Conservation (phyloP, 2,329 filamentous ascomycete genomes). For the Botrytis cinerea region DNA sequence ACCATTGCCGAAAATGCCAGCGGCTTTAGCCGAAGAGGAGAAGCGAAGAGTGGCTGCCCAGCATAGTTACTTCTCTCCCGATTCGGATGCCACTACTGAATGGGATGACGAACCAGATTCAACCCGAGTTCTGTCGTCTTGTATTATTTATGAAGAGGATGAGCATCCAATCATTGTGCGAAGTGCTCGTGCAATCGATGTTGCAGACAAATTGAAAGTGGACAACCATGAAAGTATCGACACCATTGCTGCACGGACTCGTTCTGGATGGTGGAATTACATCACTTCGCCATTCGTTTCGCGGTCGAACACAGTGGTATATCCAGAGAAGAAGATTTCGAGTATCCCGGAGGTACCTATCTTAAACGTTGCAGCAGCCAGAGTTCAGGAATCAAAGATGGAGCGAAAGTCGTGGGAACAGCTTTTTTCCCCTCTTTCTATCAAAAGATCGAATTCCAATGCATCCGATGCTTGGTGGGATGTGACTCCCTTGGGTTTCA, state of each 20-base stretch:
- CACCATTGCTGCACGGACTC: conserved; percentile 45
- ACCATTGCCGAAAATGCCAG: conserved; percentile 60
- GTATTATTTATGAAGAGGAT: conserved; percentile 72
- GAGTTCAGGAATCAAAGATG: conserved; percentile 33
- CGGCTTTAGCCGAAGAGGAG: conserved; percentile 39
- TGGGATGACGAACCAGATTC: conserved; percentile 37
- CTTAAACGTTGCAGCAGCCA: conserved; percentile 41
- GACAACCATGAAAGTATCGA: conserved; percentile 36
- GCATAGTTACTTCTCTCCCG: conserved; percentile 39
- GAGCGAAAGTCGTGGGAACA: conserved; percentile 40
- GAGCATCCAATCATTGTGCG: conserved; percentile 48
- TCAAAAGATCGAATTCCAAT: conserved; percentile 37
- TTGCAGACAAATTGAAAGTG: conserved; percentile 28
- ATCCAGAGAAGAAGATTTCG: conserved; percentile 25
- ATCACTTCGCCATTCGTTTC: conserved; percentile 69
- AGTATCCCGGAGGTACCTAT: conserved; percentile 40
- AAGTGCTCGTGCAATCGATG: conserved; percentile 45
- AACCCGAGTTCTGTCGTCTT: conserved; percentile 46
- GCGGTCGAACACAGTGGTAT: conserved; percentile 41
- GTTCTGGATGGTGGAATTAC: conserved; percentile 77
- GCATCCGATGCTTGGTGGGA: conserved; percentile 46
- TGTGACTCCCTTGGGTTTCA: conserved; percentile 23
- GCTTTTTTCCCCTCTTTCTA: conserved; percentile 40
- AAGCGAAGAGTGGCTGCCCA: conserved; percentile 34
- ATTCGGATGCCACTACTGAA: conserved; percentile 38